Evolutionary conservation across 331 rosid genomes (phyloP).

Genomic region (Quercus tomentella): DNA sequence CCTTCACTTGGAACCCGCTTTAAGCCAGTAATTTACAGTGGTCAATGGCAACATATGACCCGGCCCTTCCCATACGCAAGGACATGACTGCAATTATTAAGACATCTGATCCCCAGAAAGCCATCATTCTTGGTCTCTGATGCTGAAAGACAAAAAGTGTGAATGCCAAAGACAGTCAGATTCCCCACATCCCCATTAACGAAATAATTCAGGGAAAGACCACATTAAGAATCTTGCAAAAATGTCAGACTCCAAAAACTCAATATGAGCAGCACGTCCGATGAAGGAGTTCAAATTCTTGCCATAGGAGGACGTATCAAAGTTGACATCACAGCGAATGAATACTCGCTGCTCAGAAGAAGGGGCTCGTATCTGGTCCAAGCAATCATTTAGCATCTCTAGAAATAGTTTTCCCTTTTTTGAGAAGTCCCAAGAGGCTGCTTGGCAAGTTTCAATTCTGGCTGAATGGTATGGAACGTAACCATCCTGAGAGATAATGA

Average conservation of each 20-base stretch:
- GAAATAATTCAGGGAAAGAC: constrained; percentile 86
- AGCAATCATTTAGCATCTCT: constrained; percentile 77
- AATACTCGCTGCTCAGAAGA: constrained; percentile 59
- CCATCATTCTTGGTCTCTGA: constrained; percentile 1
- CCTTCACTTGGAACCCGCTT: constrained; percentile 13
- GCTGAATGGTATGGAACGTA: constrained; percentile 99
- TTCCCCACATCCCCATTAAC: constrained; percentile 22
- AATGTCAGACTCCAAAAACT: constrained; percentile 79
- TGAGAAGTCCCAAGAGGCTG: constrained; percentile 76
- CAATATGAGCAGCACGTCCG: constrained; percentile 96
- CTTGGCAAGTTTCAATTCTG: constrained; percentile 83
- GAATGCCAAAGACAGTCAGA: not conserved
- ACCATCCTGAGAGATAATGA: constrained; percentile 63
- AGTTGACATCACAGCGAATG: constrained; percentile 89
- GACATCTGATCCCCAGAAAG: not conserved
- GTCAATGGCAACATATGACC: constrained; percentile 10
- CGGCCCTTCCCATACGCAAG: constrained; percentile 1
- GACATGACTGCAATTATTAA: constrained; percentile 2
- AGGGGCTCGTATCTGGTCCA: constrained; percentile 82
- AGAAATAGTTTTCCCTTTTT: constrained; percentile 64
- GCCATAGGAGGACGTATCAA: constrained; percentile 76
- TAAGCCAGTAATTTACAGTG: constrained; percentile 26
- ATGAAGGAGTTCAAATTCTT: constrained; percentile 83
- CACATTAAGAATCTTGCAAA: constrained; percentile 84
- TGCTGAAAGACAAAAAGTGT: not conserved